A percentile compares a stretch with the other conserved stretches of the same genome.
phyloP scores from a whole-genome alignment of 2,329 filamentous ascomycete genomes.

The Ambrosiella xylebori region DNA sequence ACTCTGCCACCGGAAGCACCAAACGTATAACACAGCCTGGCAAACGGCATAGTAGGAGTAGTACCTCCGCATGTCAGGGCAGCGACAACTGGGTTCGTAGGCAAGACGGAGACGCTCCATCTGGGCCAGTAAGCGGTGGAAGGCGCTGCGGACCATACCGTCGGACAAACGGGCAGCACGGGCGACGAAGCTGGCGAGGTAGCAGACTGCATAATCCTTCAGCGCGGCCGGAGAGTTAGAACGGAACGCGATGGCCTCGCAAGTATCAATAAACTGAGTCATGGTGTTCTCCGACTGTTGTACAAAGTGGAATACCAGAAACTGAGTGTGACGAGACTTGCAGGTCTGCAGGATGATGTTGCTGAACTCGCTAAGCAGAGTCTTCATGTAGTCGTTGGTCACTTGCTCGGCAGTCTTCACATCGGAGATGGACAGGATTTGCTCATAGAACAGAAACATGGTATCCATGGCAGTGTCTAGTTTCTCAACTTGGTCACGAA shows the following conservation, averaged over 20 bases:
- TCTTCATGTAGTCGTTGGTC: constrained; percentile 42
- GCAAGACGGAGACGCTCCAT: constrained; percentile 57
- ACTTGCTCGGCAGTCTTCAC: constrained; percentile 38
- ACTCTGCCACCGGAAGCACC: constrained; percentile 95
- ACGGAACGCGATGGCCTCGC: constrained; percentile 25
- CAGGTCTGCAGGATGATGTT: constrained; percentile 80
- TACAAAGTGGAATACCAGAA: constrained; percentile 87
- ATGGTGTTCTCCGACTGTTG: constrained; percentile 64
- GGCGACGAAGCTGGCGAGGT: constrained; percentile 86
- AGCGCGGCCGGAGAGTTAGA: constrained; percentile 52
- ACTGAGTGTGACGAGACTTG: constrained; percentile 84
- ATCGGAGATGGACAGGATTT: constrained; percentile 50
- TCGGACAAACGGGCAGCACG: constrained; percentile 67
- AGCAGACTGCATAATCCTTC: constrained; percentile 74
- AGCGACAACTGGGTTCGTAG: constrained; percentile 58
- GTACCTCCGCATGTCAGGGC: constrained; percentile 72
- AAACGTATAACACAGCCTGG: constrained; percentile 86
- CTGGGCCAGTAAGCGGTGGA: constrained; percentile 60
- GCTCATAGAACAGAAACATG: constrained; percentile 68
- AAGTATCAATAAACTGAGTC: constrained; percentile 41
- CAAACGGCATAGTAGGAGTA: constrained; percentile 71
- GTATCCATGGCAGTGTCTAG: constrained; percentile 80
- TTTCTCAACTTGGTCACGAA: constrained; percentile 74
- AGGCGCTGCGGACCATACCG: constrained; percentile 64
- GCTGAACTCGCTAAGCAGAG: constrained; percentile 70